Evolutionary conservation across 1,284 basidiomycete species (phyloP), one percentile per base, ranked within the genome.

Genomic region (Gymnopus androsaceus): DNA sequence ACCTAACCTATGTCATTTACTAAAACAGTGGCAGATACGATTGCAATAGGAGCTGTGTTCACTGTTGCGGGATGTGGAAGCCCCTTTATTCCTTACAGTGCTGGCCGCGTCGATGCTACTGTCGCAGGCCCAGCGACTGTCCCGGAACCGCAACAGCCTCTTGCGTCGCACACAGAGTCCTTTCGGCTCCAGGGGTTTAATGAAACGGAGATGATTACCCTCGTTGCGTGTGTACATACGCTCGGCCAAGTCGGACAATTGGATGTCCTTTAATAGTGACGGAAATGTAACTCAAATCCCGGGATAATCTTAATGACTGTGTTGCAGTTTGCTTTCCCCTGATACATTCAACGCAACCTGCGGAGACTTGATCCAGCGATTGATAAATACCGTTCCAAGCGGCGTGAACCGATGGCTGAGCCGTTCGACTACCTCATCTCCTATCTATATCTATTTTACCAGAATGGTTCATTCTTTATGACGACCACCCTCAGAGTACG

Each of bases 381-480:
- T 68, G 65, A 57, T 68, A 21, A 61, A 68, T 33, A 66, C 63
- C 19, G 65, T 68, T 3, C 64, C 67, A 4, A 50, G 30, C 1
- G 51, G 50, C 30, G 64, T 66, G 6, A 57, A 27, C 7, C 38
- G 14, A 53, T 66, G n/a, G 15, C 33, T 6, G 51, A 59, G 7
- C 62, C 62, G 6, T 40, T 66, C 14, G 56, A 59, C 15, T 57
- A 51, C 21, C 63, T 64, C 44, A 53, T 64, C 11, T 17, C 36
- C 5, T 31, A 41, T 9, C 30, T 37, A 17, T 21, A 38, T 5
- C 30, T 57, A 7, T 57, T 30, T 14, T 36, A 41, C 19, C n/a
- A 46, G 34, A n/a, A 40, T 31, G 25, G 33, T 34, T 21, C 23
- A 36, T 17, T 31, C 17, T 17, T 30, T 44, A 27, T 57, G 30